A percentile compares a stretch with the other conserved stretches of the same genome.
phyloP scores from a whole-genome alignment of 768 basidiomycete species.

The Calocybe indica region DNA sequence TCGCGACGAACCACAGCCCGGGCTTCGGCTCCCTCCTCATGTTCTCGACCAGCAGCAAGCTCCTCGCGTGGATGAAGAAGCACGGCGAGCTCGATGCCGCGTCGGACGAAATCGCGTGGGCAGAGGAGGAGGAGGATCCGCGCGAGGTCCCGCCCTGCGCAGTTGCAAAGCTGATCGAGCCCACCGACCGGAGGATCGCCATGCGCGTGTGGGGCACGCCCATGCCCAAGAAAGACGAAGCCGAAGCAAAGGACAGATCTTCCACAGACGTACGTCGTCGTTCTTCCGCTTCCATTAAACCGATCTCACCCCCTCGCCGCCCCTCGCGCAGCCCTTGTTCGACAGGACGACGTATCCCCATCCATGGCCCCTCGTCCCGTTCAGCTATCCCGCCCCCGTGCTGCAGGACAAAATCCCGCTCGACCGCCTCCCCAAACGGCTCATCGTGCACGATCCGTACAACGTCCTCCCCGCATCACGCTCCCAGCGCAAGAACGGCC shows the following conservation, averaged over 20 bases:
- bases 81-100: not conserved
- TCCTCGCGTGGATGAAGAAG: not conserved
- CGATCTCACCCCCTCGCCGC: slow-evolving; percentile 2
- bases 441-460: slow-evolving; percentile 40
- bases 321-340: slow-evolving; percentile 17
- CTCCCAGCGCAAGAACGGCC: not conserved
- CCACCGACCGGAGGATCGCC: too few relatives aligned
- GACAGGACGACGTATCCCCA: slow-evolving; percentile 28
- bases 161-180: not conserved
- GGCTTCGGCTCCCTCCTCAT: not conserved
- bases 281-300: slow-evolving; percentile 1
- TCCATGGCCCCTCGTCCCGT: slow-evolving; percentile 36
- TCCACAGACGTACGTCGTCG: not conserved
- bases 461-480: slow-evolving; percentile 18
- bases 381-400: slow-evolving; percentile 14
- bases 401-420: slow-evolving; percentile 20
- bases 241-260: not conserved
- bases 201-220: too few relatives aligned
- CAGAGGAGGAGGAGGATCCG: not conserved
- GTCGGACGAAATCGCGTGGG: not conserved
- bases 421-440: slow-evolving; percentile 26
- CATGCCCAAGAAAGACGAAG: too few relatives aligned
- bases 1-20: not conserved
- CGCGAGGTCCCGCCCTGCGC: not conserved
- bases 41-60: not conserved